Conservation (phyloP, 441 rosid species). For the Theobroma grandiflorum region DNA sequence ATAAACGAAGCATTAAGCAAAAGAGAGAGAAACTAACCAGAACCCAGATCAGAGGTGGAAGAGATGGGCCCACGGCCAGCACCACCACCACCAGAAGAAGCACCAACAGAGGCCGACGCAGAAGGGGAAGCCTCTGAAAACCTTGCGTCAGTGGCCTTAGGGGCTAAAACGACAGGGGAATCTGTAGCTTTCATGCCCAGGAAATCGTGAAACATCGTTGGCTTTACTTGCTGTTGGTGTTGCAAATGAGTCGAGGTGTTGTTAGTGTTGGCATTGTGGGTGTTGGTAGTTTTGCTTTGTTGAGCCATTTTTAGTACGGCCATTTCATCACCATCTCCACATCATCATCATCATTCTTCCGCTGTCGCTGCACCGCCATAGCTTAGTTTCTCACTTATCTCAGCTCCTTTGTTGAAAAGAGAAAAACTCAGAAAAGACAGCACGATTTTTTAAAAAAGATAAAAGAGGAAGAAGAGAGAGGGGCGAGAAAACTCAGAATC, state of each 20-base stretch:
- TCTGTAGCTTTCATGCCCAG: slow-evolving; percentile 66
- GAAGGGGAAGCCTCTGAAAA: slow-evolving; percentile 46
- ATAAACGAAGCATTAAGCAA: background rate
- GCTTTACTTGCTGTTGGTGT: slow-evolving; percentile 46
- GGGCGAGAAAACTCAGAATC: slow-evolving; percentile 1
- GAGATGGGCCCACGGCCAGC: slow-evolving; percentile 64
- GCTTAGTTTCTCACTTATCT: slow-evolving; percentile 24
- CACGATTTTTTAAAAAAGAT: slow-evolving; percentile 44
- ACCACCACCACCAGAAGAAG: slow-evolving; percentile 42
- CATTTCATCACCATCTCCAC: slow-evolving; percentile 53
- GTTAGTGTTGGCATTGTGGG: slow-evolving; percentile 41
- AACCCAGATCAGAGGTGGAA: slow-evolving; percentile 83
- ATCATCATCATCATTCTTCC: slow-evolving; percentile 20
- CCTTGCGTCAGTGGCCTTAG: slow-evolving; percentile 44
- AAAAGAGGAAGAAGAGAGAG: slow-evolving; percentile 13
- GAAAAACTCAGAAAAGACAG: slow-evolving; percentile 29
- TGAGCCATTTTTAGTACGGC: slow-evolving; percentile 57
- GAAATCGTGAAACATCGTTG: slow-evolving; percentile 83
- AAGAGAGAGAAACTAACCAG: slow-evolving; percentile 47
- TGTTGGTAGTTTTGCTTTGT: slow-evolving; percentile 32
- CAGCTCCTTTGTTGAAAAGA: slow-evolving; percentile 23
- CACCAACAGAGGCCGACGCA: slow-evolving; percentile 45
- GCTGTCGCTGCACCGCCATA: slow-evolving; percentile 19
- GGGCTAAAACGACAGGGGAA: slow-evolving; percentile 48
- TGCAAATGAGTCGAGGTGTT: slow-evolving; percentile 35